Evolutionary conservation across 2,329 filamentous ascomycete species (phyloP).

Genomic region (Fusarium protoensiforme): DNA sequence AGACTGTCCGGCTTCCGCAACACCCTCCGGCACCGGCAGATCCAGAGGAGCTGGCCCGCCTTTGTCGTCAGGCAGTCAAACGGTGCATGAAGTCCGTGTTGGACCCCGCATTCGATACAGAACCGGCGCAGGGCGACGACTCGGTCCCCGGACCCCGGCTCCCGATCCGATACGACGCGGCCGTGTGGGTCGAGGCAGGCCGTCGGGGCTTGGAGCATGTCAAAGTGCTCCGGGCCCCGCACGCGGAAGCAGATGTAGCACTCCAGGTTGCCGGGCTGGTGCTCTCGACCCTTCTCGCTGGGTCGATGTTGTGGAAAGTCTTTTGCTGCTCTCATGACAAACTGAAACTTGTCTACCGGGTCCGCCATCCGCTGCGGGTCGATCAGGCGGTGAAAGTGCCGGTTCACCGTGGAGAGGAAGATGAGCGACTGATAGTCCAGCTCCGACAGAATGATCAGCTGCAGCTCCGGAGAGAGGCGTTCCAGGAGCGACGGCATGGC

Average conservation of each 20-base stretch:
- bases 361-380: slow-evolving; percentile 50
- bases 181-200: slow-evolving; percentile 48
- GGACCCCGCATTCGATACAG: slow-evolving; percentile 56
- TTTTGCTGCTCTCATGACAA: slow-evolving; percentile 55
- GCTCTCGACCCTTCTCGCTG: slow-evolving; percentile 49
- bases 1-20: slow-evolving; percentile 51
- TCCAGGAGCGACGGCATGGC: slow-evolving; percentile 45
- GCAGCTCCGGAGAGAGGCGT: slow-evolving; percentile 48
- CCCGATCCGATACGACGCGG: slow-evolving; percentile 44
- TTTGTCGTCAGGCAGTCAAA: slow-evolving; percentile 52
- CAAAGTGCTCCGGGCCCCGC: slow-evolving; percentile 52
- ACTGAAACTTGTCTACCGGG: slow-evolving; percentile 51
- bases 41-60: slow-evolving; percentile 52
- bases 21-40: slow-evolving; percentile 52
- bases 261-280: slow-evolving; percentile 54
- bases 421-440: slow-evolving; percentile 57
- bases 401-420: slow-evolving; percentile 51
- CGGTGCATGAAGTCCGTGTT: slow-evolving; percentile 50
- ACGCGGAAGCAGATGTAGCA: slow-evolving; percentile 57
- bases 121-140: slow-evolving; percentile 51
- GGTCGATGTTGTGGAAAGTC: slow-evolving; percentile 55
- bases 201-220: slow-evolving; percentile 48
- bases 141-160: slow-evolving; percentile 44
- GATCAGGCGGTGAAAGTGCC: slow-evolving; percentile 48
- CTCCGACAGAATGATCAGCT: slow-evolving; percentile 47